Evolutionary conservation across 2,329 filamentous ascomycete species (phyloP), one percentile per base, ranked within the genome.

Genomic region (Fusarium albosuccineum): DNA sequence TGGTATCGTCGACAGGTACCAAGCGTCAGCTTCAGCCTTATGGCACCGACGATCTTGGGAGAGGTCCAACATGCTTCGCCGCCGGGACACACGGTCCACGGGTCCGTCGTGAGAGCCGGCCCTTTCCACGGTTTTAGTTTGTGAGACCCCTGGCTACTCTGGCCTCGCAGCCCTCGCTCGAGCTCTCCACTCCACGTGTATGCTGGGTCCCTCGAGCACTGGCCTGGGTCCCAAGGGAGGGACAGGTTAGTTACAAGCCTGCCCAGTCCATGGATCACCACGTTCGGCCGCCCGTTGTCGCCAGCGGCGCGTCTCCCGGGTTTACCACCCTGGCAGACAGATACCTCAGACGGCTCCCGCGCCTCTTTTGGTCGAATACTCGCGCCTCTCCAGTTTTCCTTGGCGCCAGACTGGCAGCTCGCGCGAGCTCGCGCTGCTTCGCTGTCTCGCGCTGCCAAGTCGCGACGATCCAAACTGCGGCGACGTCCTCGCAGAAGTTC

Each of bases 11-110:
- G 11, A 14, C 13, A 49, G 30, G 30, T 6, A 37, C 11, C 49
- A 14, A 5, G 22, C 30, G n/a, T 42, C 39, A 57, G 46, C 34
- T 63, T 63, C 60, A 63, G 60, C 61, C 61, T 64, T 64, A 59
- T 55, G 33, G 36, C 36, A 49, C 63, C 37, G 39, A 58, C 34
- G 45, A 49, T 63, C 41, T 49, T 50, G 34, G 51, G 41, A 51
- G 26, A 29, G 27, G 27, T 27, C 29, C 14, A 52, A 8, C 36
- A 14, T 63, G 41, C 59, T 57, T 58, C 33, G 42, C 59, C 53
- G 41, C 48, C 40, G 48, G 59, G 59, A 50, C 53, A 48, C 60
- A 48, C 60, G 59, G 60, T 64, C 17, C 17, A 22, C 17, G 17
- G 17, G 17, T 22, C 61, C 61, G 46, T 40, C 46, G 26, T 54